Conservation (phyloP, 306 rosid genomes). For the Fragaria ananassa region DNA sequence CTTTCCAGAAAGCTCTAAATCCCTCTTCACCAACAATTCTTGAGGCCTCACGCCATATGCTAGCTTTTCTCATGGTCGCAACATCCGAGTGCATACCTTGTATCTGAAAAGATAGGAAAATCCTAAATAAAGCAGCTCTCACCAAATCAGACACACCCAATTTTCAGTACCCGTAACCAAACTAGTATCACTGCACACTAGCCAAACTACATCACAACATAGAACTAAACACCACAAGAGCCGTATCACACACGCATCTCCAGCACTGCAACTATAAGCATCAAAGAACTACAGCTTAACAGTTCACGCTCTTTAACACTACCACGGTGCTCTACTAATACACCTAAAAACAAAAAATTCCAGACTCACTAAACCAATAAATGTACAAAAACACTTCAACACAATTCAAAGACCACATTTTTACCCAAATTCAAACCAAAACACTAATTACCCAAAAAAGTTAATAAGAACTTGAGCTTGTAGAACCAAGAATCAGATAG, state of each 20-base stretch:
- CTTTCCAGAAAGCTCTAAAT: slow-evolving; percentile 95
- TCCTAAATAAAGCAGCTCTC: background rate
- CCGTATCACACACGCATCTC: background rate
- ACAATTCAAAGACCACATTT: background rate
- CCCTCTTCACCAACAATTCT: slow-evolving; percentile 88
- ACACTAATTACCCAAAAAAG: background rate
- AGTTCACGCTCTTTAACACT: background rate
- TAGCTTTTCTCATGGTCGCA: slow-evolving; percentile 65
- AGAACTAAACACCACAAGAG: background rate
- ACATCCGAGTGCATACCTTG: slow-evolving; percentile 97
- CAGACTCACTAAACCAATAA: background rate
- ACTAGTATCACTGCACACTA: background rate
- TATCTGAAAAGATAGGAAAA: slow-evolving; percentile 40
- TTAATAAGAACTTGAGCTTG: background rate
- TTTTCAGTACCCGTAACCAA: background rate
- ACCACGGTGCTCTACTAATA: background rate
- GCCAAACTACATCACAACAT: background rate
- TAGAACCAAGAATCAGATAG: background rate
- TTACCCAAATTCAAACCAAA: background rate
- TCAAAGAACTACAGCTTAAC: background rate
- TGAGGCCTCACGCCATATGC: slow-evolving; percentile 94
- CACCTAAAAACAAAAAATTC: background rate
- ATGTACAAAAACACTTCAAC: background rate
- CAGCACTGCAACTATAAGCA: background rate
- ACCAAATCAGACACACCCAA: background rate